Conservation (phyloP, 2,329 filamentous ascomycete species). For the Aspergillus neoniger region DNA sequence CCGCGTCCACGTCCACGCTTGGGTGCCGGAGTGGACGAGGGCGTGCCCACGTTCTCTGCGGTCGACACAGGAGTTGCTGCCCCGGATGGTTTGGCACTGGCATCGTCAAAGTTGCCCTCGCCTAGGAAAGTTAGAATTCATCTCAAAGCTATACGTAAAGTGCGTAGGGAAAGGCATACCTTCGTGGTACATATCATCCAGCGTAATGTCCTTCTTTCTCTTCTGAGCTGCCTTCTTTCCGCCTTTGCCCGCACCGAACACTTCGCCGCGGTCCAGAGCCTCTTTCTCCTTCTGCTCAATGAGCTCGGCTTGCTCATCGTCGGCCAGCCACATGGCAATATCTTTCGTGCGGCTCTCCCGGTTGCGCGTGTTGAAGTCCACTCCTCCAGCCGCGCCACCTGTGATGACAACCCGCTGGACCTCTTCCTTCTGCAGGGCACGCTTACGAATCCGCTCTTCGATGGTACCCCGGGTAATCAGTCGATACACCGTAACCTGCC, state of each 20-base stretch:
- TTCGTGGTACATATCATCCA: constrained; percentile 99
- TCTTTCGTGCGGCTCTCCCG: constrained; percentile 95
- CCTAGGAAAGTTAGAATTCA: constrained; percentile 56
- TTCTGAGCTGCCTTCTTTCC: constrained; percentile 63
- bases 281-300: constrained; percentile 93
- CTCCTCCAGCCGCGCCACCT: constrained; percentile 76
- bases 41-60: constrained; percentile 49
- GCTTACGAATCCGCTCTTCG: constrained; percentile 95
- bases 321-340: constrained; percentile 97
- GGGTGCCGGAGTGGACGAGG: constrained; percentile 41
- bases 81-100: constrained; percentile 76
- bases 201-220: constrained; percentile 60
- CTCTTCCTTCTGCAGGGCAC: constrained; percentile 96
- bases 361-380: constrained; percentile 93
- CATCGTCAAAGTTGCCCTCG: constrained; percentile 94
- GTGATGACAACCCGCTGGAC: constrained; percentile 96
- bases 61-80: constrained; percentile 75
- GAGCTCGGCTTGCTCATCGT: constrained; percentile 92
- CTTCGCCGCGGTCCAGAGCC: constrained; percentile 69
- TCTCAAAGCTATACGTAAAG: neutral
- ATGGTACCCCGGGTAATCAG: constrained; percentile 96
- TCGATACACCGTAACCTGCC: constrained; percentile 94
- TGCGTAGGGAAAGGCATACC: constrained; percentile 63
- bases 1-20: constrained; percentile 62
- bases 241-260: constrained; percentile 60